Conservation (phyloP, 768 basidiomycete species). For the Agaricus bisporus region DNA sequence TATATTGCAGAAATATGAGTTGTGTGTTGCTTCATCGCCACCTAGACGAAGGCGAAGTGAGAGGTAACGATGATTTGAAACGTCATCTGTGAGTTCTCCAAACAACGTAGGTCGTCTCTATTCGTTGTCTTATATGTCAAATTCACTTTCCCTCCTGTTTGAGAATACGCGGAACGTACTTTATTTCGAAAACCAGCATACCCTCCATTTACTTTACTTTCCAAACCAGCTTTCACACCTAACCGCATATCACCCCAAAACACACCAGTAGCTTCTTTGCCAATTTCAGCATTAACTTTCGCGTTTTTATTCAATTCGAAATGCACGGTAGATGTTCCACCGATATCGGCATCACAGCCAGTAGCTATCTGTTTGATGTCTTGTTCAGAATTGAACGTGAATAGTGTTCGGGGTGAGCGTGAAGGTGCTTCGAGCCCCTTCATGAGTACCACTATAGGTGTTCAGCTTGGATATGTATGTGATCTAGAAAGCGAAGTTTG, state of each 20-base stretch:
- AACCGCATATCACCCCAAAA: conserved; percentile 82
- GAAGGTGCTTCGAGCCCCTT: conserved; percentile 62
- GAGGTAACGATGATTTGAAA: conserved; percentile 75
- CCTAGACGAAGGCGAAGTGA: conserved; percentile 72
- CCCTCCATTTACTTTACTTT: conserved; percentile 69
- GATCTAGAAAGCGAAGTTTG: neutral
- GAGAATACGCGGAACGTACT: conserved; percentile 29
- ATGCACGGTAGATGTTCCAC: conserved; percentile 73
- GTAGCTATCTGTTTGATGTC: conserved; percentile 62
- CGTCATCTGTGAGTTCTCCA: conserved; percentile 81
- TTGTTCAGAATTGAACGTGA: conserved; percentile 52
- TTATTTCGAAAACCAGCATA: conserved; percentile 91
- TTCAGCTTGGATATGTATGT: neutral
- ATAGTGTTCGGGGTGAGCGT: conserved; percentile 58
- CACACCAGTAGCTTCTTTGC: conserved; percentile 47
- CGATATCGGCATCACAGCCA: conserved; percentile 87
- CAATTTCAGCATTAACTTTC: conserved; percentile 37
- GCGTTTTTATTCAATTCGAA: conserved; percentile 61
- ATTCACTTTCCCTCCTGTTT: too few relatives aligned
- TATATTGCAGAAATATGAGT: conserved; percentile 90
- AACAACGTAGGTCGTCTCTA: conserved; percentile 79
- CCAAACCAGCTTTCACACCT: conserved; percentile 58
- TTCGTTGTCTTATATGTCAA: neutral
- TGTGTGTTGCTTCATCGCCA: conserved; percentile 70
- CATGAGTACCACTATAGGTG: conserved; percentile 60